Conservation (phyloP, 2,329 filamentous ascomycete genomes). For the Colletotrichum horii region DNA sequence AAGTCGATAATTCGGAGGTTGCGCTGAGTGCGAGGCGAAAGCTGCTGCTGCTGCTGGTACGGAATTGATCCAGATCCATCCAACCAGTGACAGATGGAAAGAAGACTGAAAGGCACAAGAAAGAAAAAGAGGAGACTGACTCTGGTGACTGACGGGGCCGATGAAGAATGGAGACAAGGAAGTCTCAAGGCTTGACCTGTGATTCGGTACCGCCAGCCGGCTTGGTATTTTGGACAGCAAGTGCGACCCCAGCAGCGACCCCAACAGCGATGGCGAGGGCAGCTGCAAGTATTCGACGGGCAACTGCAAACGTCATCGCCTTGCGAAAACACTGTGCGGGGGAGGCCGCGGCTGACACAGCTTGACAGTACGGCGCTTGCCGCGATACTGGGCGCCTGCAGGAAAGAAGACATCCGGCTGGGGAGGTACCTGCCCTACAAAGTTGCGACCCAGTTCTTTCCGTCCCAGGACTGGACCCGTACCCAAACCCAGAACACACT, state of each 20-base stretch:
- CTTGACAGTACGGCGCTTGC: conserved; percentile 15
- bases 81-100: not conserved
- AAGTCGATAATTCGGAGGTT: not conserved
- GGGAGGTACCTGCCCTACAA: not conserved
- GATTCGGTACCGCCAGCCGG: conserved; percentile 8
- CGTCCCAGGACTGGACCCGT: not conserved
- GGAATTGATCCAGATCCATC: not conserved
- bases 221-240: conserved; percentile 2
- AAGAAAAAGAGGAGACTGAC: not conserved
- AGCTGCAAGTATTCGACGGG: not conserved
- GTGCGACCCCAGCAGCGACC: not conserved
- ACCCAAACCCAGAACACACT: not conserved
- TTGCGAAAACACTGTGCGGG: conserved; percentile 14
- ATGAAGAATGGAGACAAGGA: conserved; percentile 13
- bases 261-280: not conserved
- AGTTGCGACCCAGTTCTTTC: not conserved
- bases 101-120: not conserved
- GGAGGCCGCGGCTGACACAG: not conserved
- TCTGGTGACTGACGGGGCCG: not conserved
- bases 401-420: not conserved
- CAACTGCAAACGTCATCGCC: conserved; percentile 12
- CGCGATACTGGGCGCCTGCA: conserved; percentile 14
- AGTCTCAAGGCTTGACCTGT: not conserved
- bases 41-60: not conserved
- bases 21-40: not conserved